A percentile compares a stretch with the other conserved stretches of the same genome.
Conservation (phyloP, 2,329 filamentous ascomycete species). For the Aaosphaeria pasadenensis region DNA sequence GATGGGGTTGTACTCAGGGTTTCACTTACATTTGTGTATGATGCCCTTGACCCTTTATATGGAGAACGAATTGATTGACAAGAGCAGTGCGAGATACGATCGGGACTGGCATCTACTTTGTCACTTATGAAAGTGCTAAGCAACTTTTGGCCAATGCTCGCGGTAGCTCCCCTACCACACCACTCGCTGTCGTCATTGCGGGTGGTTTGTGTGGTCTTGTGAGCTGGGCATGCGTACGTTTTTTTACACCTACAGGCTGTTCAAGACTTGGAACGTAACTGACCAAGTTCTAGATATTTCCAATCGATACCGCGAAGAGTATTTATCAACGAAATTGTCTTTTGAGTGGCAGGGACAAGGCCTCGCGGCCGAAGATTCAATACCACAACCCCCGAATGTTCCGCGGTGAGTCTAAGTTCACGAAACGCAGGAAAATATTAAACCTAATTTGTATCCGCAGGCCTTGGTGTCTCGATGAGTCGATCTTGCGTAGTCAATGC, state of each 20-base stretch:
- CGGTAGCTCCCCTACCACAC: constrained; percentile 71
- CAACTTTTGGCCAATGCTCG: constrained; percentile 75
- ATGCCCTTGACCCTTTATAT: not conserved
- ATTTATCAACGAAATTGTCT: constrained; percentile 82
- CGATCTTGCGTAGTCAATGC: constrained; percentile 81
- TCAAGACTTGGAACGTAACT: constrained; percentile 4
- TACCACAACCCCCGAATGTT: constrained; percentile 80
- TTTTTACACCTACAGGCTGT: not conserved
- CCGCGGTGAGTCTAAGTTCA: constrained; percentile 52
- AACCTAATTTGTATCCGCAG: constrained; percentile 15
- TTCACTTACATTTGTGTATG: constrained; percentile 74
- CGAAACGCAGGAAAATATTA: too few species aligned
- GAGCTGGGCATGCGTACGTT: constrained; percentile 74
- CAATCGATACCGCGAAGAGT: constrained; percentile 78
- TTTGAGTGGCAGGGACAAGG: constrained; percentile 60
- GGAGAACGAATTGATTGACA: constrained; percentile 9
- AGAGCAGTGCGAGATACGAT: constrained; percentile 73
- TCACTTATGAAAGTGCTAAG: constrained; percentile 84
- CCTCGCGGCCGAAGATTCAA: constrained; percentile 63
- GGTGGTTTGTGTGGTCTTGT: constrained; percentile 80
- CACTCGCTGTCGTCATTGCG: constrained; percentile 73
- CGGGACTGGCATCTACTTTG: constrained; percentile 82
- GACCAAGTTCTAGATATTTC: constrained; percentile 44
- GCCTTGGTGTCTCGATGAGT: constrained; percentile 75
- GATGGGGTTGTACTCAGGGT: constrained; percentile 74